Evolutionary conservation across 129 eudicot genomes (phyloP).

Genomic region (Logfia minima): DNA sequence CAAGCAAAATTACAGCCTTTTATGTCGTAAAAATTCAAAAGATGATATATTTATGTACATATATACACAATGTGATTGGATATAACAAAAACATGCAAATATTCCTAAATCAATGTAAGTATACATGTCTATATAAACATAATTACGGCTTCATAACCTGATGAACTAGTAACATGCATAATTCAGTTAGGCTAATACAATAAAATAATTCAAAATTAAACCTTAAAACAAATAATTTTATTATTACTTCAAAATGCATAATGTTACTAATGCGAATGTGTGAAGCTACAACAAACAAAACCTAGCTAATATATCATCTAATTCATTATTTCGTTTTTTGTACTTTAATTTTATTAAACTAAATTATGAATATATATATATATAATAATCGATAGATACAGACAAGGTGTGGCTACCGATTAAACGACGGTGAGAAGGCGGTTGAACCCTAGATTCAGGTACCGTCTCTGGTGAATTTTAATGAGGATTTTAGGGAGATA

Average conservation of each 20-base stretch:
- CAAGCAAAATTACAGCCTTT: background rate
- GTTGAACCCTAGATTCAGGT: conserved; percentile 32
- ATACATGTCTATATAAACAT: background rate
- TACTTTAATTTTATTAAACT: conserved; percentile 5
- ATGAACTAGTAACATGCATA: conserved; percentile 11
- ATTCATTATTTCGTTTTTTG: conserved; percentile 11
- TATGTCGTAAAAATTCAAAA: conserved; percentile 2
- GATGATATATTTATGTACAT: background rate
- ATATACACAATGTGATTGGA: conserved; percentile 15
- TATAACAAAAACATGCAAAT: background rate
- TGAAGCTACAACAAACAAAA: conserved; percentile 21
- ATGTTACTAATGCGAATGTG: conserved; percentile 19
- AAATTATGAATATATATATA: background rate
- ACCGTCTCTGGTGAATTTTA: conserved; percentile 29
- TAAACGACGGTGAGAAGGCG: conserved; percentile 17
- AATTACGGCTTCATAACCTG: background rate
- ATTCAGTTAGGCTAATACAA: conserved; percentile 9
- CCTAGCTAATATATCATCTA: conserved; percentile 5
- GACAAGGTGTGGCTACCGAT: conserved; percentile 26
- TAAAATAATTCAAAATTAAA: conserved; percentile 11
- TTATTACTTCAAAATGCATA: conserved; percentile 11
- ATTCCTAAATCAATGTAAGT: background rate
- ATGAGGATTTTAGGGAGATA: conserved; percentile 24
- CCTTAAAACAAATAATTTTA: background rate
- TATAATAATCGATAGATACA: conserved; percentile 27